Base-by-base conservation (phyloP, 306 rosid genomes). In the Cicer pinnatifidum region DNA sequence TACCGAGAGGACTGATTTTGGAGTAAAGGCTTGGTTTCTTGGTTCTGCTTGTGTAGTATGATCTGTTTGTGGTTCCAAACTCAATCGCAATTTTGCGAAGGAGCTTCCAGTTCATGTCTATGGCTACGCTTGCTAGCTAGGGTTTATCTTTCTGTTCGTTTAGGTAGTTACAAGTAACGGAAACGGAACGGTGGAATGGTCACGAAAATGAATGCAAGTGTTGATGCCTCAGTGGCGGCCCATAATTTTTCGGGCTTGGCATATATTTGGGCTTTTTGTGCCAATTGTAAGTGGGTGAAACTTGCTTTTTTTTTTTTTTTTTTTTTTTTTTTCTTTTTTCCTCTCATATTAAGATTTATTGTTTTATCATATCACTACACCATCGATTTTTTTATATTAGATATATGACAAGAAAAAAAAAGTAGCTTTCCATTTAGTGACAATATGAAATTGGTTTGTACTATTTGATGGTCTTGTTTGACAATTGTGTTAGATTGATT, bases 1-100 rank as follows among this genome's bases (percentile, higher is more conserved):
- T 66, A 17, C 98, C 97, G 5, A 93, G 88, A 8, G 96, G 96
- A 40, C 96, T 93, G 59, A 93, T 88, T 72, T 67, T 87, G 13
- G 81, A 48, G 82, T 93, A 93, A 9, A 91, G 85, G 35, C 64
- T 84, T 11, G 82, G 79, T 77, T 85, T 93, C 65, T 78, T 84
- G 69, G 71, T 80, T 35, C 89, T 80, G 82, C 75, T 89, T 1
- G 93, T 86, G 85, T 85, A 88, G 88, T 93, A 93, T 48, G 61
- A 80, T 59, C 97, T 82, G 48, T 59, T 68, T 16, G 54, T 69
- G 51, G 33, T 64, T 11, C 78, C 57, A 3, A 73, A 58, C 2
- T 61, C 77, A 62, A 46, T 54, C 53, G 81, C 53, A 51, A 81
- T 73, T 71, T 82, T 79, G 28, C 82, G 45, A 47, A 86, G 75